Evolutionary conservation across 805 yeast species (phyloP).

Genomic region (Kregervanrija pseudodelftensis): DNA sequence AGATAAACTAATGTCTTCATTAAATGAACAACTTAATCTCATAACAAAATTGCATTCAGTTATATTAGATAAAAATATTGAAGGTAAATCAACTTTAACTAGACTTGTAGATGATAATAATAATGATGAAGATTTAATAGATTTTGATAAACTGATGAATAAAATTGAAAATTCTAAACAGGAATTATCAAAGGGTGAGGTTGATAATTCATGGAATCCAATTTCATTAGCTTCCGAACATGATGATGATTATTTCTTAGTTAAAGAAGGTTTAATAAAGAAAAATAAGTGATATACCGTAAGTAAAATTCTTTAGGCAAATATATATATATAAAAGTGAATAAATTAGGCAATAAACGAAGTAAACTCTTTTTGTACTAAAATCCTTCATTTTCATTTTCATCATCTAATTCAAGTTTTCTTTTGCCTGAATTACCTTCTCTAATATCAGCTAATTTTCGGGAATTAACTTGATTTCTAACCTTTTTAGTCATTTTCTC

Average conservation of each 20-base stretch:
- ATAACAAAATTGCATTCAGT: slow-evolving; percentile 37
- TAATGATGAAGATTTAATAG: slow-evolving; percentile 14
- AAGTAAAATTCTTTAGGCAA: background rate
- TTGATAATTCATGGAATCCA: slow-evolving; percentile 36
- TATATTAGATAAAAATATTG: slow-evolving; percentile 12
- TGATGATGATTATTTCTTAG: slow-evolving; percentile 34
- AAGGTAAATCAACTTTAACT: slow-evolving; percentile 10
- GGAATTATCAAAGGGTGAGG: slow-evolving; percentile 33
- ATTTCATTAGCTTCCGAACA: slow-evolving; percentile 26
- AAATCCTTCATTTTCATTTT: slow-evolving; percentile 14
- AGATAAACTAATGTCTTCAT: slow-evolving; percentile 24
- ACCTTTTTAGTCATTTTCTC: slow-evolving; percentile 86
- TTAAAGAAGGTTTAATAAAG: slow-evolving; percentile 41
- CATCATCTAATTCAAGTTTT: slow-evolving; percentile 58
- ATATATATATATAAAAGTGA: background rate
- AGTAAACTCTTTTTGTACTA: background rate
- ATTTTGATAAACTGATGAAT: slow-evolving; percentile 25
- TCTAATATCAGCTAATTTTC: slow-evolving; percentile 61
- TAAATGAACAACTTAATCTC: slow-evolving; percentile 44
- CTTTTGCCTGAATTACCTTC: slow-evolving; percentile 66
- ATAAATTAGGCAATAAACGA: background rate
- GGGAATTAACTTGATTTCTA: slow-evolving; percentile 69
- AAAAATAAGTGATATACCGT: slow-evolving; percentile 19
- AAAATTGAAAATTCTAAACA: slow-evolving; percentile 18
- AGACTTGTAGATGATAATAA: slow-evolving; percentile 24